Percentiles rank a stretch among this genome's conserved stretches.
phyloP scores from a whole-genome alignment of 805 yeast genomes.

The Lachancea meyersii region DNA sequence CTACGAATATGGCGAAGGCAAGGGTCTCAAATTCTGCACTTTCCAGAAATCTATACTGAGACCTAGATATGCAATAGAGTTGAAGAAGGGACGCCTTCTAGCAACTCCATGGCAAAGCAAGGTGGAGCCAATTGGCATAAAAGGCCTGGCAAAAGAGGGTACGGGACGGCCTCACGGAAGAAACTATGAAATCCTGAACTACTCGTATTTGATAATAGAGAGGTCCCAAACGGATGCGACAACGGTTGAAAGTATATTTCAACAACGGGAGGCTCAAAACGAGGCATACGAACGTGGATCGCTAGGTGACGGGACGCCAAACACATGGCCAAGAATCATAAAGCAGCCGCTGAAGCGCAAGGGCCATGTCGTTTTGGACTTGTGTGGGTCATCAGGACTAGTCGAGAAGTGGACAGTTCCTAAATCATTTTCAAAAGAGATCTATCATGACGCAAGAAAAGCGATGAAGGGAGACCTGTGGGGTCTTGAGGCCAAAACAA shows the following conservation, averaged over 20 bases:
- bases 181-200: constrained; percentile 65
- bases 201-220: constrained; percentile 66
- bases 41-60: constrained; percentile 66
- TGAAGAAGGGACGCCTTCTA: constrained; percentile 73
- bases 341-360: constrained; percentile 68
- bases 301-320: constrained; percentile 20
- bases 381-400: constrained; percentile 74
- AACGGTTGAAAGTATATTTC: constrained; percentile 39
- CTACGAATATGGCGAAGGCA: constrained; percentile 50
- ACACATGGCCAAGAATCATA: constrained; percentile 68
- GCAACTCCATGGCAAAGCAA: constrained; percentile 65
- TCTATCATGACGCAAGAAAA: constrained; percentile 87
- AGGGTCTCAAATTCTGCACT: constrained; percentile 65
- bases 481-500: constrained; percentile 64
- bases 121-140: constrained; percentile 50
- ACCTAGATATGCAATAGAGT: constrained; percentile 73
- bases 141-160: constrained; percentile 44
- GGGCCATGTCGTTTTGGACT: constrained; percentile 72
- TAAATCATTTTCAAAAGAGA: constrained; percentile 63
- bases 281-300: constrained; percentile 21
- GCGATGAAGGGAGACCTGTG: constrained; percentile 80
- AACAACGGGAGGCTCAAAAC: constrained; percentile 32
- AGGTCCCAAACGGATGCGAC: constrained; percentile 44
- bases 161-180: constrained; percentile 73
- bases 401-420: constrained; percentile 87